A percentile compares a stretch with the other conserved stretches of the same genome.
These are phyloP conservation scores for Vigna hirtella DNA, from an alignment of 306 rosid genomes.

Conservation along the genomic window DNA sequence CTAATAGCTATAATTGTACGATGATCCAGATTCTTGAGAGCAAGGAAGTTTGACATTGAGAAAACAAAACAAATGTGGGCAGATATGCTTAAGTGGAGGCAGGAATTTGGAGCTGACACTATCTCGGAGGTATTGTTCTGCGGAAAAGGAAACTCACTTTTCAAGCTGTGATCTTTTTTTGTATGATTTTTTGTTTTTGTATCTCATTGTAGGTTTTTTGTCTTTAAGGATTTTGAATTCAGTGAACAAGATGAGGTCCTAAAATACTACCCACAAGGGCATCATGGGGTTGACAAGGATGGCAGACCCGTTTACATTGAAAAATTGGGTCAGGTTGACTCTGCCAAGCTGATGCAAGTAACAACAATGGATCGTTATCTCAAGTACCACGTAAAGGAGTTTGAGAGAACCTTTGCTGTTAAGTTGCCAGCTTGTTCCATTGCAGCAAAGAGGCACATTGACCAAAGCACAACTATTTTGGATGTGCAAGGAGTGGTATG, in stretches of 20 bases:
- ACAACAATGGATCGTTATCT: conserved; percentile 91
- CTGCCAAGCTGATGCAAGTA: conserved; percentile 79
- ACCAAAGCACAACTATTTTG: conserved; percentile 95
- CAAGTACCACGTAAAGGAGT: conserved; percentile 85
- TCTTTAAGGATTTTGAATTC: conserved; percentile 82
- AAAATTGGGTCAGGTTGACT: conserved; percentile 84
- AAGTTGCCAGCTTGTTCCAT: conserved; percentile 94
- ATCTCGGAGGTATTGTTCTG: conserved; percentile 74
- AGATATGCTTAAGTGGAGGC: conserved; percentile 96
- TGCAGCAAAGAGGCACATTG: conserved; percentile 88
- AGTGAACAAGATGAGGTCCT: conserved; percentile 76
- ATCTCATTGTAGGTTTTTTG: conserved; percentile 35
- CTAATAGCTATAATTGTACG: neutral
- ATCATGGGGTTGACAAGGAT: conserved; percentile 93
- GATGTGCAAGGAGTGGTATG: conserved; percentile 99
- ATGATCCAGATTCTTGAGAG: conserved; percentile 77
- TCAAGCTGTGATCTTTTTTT: conserved; percentile 14
- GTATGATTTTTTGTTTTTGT: conserved; percentile 5
- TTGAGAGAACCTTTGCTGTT: conserved; percentile 82
- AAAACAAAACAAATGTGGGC: conserved; percentile 99
- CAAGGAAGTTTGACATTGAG: conserved; percentile 90
- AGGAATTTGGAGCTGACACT: conserved; percentile 90
- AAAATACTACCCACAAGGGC: conserved; percentile 94
- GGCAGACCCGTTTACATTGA: conserved; percentile 92
- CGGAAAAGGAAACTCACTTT: neutral